Base-by-base conservation (phyloP, 805 yeast genomes). In the Priceomyces carsonii region DNA sequence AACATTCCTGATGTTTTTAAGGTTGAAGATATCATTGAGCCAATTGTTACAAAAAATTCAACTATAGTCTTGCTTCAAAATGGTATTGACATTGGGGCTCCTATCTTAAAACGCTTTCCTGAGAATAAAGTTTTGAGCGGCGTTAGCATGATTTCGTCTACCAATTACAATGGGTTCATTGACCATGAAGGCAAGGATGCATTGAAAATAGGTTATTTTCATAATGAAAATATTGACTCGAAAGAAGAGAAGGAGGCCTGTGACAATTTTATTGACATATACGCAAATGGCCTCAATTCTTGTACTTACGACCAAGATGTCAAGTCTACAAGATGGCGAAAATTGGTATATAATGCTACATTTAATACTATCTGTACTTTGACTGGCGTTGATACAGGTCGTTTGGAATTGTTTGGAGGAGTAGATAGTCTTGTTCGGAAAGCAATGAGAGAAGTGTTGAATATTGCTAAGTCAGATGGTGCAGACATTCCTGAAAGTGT, bases 251-350 rank as follows among this genome's bases (percentile, higher is more conserved):
- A 33, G 15, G 13, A 9, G 9, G 22, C 22, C 6, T 13, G 23
- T 18, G 12, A 15, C 13, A 5, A 24, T 17, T 75, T 78, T 46
- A 66, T 73, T 12, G 52, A 55, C 3, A 36, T 35, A 12, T 35
- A 35, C 15, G 9, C 21, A n/a, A 35, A 19, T 3, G 38, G 29
- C 12, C 13, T 17, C 5, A 35, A 35, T 20, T 18, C n/a, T 9
- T 12, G 18, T 10, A 17, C 75, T 79, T 45, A 66, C 38, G 69
- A 62, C 35, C 64, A 66, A 6, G 67, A 76, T 45, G 75, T 73
- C 29, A 69, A 69, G 53, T 66, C 54, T 54, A 47, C 53, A 16
- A 33, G 59, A 26, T 54, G 57, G 57, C 32, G 45, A 14, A 54
- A 54, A 33, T 43, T 54, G 36, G 47, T 54, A 4, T 54, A 54